Percentiles rank a stretch among this genome's conserved stretches.
Conservation (phyloP, 129 eudicot species). For the Pittosporum tobira region DNA sequence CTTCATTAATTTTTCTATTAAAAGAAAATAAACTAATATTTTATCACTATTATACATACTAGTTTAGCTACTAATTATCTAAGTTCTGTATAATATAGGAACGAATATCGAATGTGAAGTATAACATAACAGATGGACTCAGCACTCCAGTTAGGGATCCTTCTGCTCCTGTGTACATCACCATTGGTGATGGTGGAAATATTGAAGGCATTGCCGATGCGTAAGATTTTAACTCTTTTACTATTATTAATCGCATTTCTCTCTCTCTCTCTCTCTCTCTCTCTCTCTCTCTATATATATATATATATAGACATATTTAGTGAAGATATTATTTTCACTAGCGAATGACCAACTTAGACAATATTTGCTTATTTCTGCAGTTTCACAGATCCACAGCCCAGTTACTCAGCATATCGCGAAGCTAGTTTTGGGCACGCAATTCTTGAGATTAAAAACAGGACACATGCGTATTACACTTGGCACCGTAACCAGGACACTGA, state of each 20-base stretch:
- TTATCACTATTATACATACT: too few species aligned
- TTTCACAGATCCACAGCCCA: slow-evolving; percentile 55
- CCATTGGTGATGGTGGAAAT: slow-evolving; percentile 73
- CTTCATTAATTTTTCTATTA: too few species aligned
- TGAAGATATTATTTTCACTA: too few species aligned
- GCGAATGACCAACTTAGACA: not conserved
- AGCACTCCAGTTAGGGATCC: slow-evolving; percentile 44
- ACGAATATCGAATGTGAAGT: slow-evolving; percentile 52
- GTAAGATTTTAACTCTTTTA: slow-evolving; percentile 24
- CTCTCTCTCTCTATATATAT: too few species aligned
- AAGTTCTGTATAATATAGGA: slow-evolving; percentile 19
- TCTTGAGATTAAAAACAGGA: slow-evolving; percentile 60
- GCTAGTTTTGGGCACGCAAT: slow-evolving; percentile 76
- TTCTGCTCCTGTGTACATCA: slow-evolving; percentile 62
- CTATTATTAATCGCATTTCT: not conserved
- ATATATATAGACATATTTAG: too few species aligned
- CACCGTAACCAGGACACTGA: slow-evolving; percentile 58
- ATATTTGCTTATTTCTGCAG: slow-evolving; percentile 19
- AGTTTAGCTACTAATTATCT: not conserved
- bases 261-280: too few species aligned
- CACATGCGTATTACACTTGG: slow-evolving; percentile 73
- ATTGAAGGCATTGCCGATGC: slow-evolving; percentile 54
- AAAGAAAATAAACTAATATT: too few species aligned
- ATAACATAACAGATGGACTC: slow-evolving; percentile 57
- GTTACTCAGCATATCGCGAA: slow-evolving; percentile 65